Evolutionary conservation across 2,329 filamentous ascomycete genomes (phyloP).

Genomic region (Pseudopithomyces chartarum): DNA sequence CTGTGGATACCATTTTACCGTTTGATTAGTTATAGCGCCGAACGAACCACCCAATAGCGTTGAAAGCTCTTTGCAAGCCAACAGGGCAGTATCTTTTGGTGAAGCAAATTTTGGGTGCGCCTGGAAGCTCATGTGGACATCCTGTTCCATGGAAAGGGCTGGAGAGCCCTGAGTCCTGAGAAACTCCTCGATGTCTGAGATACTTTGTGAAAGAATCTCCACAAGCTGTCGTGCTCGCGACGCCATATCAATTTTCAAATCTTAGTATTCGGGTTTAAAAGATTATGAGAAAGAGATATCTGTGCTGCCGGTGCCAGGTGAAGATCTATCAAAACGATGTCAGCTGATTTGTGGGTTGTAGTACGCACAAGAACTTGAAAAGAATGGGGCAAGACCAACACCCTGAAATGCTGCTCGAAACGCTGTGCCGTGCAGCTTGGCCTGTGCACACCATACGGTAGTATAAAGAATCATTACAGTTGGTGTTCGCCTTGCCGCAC

Average conservation of each 20-base stretch:
- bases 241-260: background rate
- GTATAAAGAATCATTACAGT: too few relatives aligned
- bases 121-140: slow-evolving; percentile 3
- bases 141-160: slow-evolving; percentile 8
- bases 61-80: slow-evolving; percentile 8
- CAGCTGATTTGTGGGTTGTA: background rate
- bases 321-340: background rate
- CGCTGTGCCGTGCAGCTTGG: background rate
- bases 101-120: background rate
- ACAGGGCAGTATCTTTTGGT: slow-evolving; percentile 4
- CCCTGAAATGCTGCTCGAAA: background rate
- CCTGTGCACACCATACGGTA: too few relatives aligned
- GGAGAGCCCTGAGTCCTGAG: slow-evolving; percentile 4
- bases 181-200: slow-evolving; percentile 3
- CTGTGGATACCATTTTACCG: background rate
- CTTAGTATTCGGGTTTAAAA: background rate
- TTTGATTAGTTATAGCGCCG: background rate
- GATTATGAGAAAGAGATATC: background rate
- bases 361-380: background rate
- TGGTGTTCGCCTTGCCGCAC: too few relatives aligned
- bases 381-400: background rate
- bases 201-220: background rate
- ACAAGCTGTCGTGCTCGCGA: slow-evolving; percentile 1
- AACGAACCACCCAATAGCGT: slow-evolving; percentile 5
- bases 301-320: background rate